Base-by-base conservation (phyloP, 768 basidiomycete genomes). In the Phaeotremella fagi region DNA sequence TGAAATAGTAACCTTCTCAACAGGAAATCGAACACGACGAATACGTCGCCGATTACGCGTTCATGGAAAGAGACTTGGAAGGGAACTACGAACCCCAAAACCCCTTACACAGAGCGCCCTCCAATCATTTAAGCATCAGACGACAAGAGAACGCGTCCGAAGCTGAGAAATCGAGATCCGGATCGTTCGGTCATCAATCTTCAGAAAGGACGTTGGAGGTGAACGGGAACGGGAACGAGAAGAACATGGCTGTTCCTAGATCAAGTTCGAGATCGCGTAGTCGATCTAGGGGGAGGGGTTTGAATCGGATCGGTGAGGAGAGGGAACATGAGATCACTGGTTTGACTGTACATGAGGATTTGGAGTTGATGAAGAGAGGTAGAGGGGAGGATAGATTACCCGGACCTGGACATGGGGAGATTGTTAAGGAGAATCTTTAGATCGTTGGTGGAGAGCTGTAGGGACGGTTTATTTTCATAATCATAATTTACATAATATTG, bases 1-100 rank as follows among this genome's bases (percentile, higher is more conserved):
- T n/a, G n/a, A n/a, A n/a, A n/a, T n/a, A n/a, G 35, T 12, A 20
- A 3, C 26, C 25, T 26, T 26, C 9, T 3, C 16, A n/a, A 24
- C 41, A 61, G 66, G 67, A 73, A 50, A 62, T 70, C 24, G 70
- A 73, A 54, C 57, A 71, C 18, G 69, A 64, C 45, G 72, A 73
- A 48, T 71, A 61, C 53, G 68, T 73, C 2, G 70, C 70, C 27
- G 72, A 73, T 51, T 71, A 73, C 50, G 70, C 68, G 20, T 71
- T 55, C 62, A 60, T 63, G 49, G 66, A 68, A 42, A 61, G 70
- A 33, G 70, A 73, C 49, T 57, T 71, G 15, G 72, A 73, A 54
- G 72, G 64, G 5, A 52, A 65, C n/a, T 69, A 63, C 52, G 26
- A 48, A 22, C 31, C 46, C 22, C 20, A 12, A 12, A 41, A 41